Evolutionary conservation across 495 filamentous ascomycete species (phyloP), one percentile per base, ranked within the genome.

Genomic region (Talaromyces ruber): DNA sequence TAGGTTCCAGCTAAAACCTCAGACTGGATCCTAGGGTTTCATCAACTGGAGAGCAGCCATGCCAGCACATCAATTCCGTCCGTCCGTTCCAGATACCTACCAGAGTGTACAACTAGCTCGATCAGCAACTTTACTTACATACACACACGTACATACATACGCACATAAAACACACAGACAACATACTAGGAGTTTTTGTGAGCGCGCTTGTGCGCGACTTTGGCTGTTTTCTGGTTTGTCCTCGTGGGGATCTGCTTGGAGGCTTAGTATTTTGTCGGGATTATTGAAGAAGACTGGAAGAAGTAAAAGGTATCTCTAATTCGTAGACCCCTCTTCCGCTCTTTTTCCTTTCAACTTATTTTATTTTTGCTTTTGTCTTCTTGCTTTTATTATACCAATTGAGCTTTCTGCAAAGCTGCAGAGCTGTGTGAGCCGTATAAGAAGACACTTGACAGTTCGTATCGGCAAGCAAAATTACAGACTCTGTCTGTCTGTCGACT

Each of bases 1-100:
- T 72, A 72, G 74, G 72, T 68, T 64, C 63, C 78, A 77, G 75
- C 81, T 83, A 81, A 81, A 82, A 79, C 77, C 82, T 30, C 26
- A 30, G 54, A 77, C 72, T 79, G 79, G 80, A 81, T 79, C 80
- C 81, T 82, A 73, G 74, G 74, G 71, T 64, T 75, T 84, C 77
- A 82, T 85, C 83, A 78, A 90, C 87, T 94, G 91, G 92, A 81
- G 83, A 85, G 78, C 82, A 89, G 80, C 79, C 75, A 87, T 88
- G 92, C 92, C 92, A 97, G 81, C 92, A 85, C 92, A 97, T 92
- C 91, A 90, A 79, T 68, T 63, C 66, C 55, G 22, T 28, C 51
- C 51, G 51, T 14, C 51, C 22, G 26, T 54, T 26, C 51, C 51
- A 69, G 65, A 60, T 60, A 60, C 59, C 18, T 43, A 52, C 14